Evolutionary conservation across 2,329 filamentous ascomycete genomes (phyloP).

Genomic region (Chalaropsis ovoidea): DNA sequence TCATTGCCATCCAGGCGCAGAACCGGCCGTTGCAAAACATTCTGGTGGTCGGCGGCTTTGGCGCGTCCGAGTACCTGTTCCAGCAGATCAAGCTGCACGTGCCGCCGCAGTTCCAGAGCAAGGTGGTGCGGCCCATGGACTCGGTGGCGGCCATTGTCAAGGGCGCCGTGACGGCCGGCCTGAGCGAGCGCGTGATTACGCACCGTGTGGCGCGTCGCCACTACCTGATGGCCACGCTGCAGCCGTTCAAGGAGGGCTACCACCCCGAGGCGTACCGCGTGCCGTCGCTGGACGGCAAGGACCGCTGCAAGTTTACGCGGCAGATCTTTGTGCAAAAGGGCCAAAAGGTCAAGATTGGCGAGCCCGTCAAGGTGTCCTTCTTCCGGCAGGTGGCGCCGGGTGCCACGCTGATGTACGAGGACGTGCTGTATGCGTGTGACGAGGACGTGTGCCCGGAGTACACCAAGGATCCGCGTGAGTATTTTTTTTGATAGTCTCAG

Average conservation of each 20-base stretch:
- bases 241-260: constrained; percentile 97
- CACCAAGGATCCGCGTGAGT: constrained; percentile 97
- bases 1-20: constrained; percentile 96
- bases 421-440: constrained; percentile 93
- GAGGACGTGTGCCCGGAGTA: constrained; percentile 98
- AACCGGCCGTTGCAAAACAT: constrained; percentile 92
- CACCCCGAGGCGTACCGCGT: constrained; percentile 97
- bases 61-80: constrained; percentile 97
- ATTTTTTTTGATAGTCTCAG: too few species aligned
- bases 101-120: constrained; percentile 93
- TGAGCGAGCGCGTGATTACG: constrained; percentile 92
- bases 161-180: constrained; percentile 93
- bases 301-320: constrained; percentile 95
- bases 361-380: constrained; percentile 97
- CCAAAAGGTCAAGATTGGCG: constrained; percentile 96
- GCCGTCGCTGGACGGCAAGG: constrained; percentile 89
- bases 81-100: constrained; percentile 99
- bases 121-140: constrained; percentile 97
- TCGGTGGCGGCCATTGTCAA: constrained; percentile 98
- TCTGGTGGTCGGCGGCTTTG: constrained; percentile 92
- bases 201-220: constrained; percentile 94
- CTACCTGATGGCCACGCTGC: constrained; percentile 97
- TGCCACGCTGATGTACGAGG: constrained; percentile 97
- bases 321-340: constrained; percentile 99
- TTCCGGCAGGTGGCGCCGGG: constrained; percentile 96